These are phyloP conservation scores for Camelina sativa DNA, from an alignment of 345 rosid species.

Conservation along the genomic window DNA sequence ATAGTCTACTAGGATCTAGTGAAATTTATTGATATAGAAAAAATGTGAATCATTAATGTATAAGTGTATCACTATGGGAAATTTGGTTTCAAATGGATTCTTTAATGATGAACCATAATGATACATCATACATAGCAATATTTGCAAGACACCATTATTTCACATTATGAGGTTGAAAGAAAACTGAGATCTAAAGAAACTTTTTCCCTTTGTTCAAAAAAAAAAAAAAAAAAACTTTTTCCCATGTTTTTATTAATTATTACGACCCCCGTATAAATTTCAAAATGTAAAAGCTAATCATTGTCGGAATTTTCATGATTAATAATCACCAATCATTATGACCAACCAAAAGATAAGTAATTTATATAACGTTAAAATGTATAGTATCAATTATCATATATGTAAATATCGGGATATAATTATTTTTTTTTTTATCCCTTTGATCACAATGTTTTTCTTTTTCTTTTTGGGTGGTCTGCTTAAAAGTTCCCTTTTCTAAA, in stretches of 20 bases:
- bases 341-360: conserved; percentile 30
- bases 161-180: conserved; percentile 36
- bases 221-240: conserved; percentile 20
- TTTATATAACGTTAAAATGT: not conserved
- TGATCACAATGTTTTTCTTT: not conserved
- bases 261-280: conserved; percentile 41
- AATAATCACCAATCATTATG: conserved; percentile 36
- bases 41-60: not conserved
- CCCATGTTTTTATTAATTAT: conserved; percentile 43
- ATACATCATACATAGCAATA: conserved; percentile 41
- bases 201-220: conserved; percentile 15
- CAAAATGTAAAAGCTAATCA: conserved; percentile 36
- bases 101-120: conserved; percentile 40
- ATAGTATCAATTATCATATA: too few relatives aligned
- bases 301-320: conserved; percentile 36
- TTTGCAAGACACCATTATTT: conserved; percentile 49
- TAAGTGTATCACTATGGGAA: not conserved
- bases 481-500: not conserved
- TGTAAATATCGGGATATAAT: not conserved
- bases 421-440: not conserved
- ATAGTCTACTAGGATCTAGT: not conserved
- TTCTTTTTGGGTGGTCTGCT: too few relatives aligned
- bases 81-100: conserved; percentile 20
- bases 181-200: conserved; percentile 33
- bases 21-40: not conserved